phyloP scores from a whole-genome alignment of 2,329 filamentous ascomycete species.

The Ampelomyces quisqualis region DNA sequence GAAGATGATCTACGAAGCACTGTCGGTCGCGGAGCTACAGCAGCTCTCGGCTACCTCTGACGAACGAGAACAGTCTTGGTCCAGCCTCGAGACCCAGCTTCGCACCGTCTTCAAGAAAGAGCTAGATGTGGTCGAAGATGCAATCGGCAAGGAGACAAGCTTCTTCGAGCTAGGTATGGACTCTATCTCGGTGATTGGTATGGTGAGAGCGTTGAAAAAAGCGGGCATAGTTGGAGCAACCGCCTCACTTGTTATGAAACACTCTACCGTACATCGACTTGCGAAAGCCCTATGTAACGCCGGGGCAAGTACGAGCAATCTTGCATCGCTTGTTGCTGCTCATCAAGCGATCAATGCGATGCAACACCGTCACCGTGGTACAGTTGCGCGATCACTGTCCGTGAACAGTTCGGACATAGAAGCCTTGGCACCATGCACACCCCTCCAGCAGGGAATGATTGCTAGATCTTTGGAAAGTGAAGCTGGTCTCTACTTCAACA shows the following conservation, averaged over 20 bases:
- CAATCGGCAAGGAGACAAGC: constrained; percentile 60
- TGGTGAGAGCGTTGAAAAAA: constrained; percentile 65
- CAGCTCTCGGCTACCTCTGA: constrained; percentile 43
- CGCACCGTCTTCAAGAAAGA: constrained; percentile 57
- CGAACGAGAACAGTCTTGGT: constrained; percentile 24
- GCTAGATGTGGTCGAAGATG: constrained; percentile 46
- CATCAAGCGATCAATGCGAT: constrained; percentile 65
- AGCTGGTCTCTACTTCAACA: constrained; percentile 71
- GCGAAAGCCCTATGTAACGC: constrained; percentile 33
- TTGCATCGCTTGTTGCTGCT: constrained; percentile 49
- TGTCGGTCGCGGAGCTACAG: constrained; percentile 64
- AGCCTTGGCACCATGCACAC: constrained; percentile 76
- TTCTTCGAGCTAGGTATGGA: constrained; percentile 87
- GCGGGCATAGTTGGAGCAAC: constrained; percentile 62
- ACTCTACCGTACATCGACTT: constrained; percentile 47
- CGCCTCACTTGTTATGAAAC: constrained; percentile 67
- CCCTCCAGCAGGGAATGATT: constrained; percentile 84
- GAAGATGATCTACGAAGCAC: constrained; percentile 62
- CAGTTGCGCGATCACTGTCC: constrained; percentile 56
- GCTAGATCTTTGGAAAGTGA: constrained; percentile 63
- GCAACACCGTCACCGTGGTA: constrained; percentile 60
- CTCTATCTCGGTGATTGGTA: constrained; percentile 76
- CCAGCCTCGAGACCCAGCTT: constrained; percentile 52
- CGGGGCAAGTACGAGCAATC: constrained; percentile 2
- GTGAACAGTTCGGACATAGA: constrained; percentile 61